A percentile compares a stretch with the other conserved stretches of the same genome.
Evolutionary conservation across 768 basidiomycete species (phyloP).

Genomic region (Coprinellus aureogranulatus): DNA sequence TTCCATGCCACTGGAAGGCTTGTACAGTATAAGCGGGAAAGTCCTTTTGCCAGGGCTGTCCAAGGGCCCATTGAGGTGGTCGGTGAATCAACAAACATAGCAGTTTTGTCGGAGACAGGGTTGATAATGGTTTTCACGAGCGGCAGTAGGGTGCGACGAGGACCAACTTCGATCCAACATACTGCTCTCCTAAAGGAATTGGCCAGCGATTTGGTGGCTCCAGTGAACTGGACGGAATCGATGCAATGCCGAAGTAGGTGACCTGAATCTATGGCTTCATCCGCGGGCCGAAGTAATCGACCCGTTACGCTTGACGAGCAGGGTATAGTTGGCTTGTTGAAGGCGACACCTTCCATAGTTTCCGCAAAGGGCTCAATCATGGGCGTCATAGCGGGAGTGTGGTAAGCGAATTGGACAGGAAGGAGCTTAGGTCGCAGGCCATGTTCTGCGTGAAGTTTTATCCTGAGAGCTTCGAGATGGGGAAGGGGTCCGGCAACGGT

Average conservation of each 20-base stretch:
- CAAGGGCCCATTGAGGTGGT: neutral
- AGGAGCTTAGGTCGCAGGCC: constrained; percentile 33
- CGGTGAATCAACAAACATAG: neutral
- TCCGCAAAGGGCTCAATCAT: constrained; percentile 47
- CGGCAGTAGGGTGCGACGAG: constrained; percentile 55
- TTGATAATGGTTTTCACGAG: constrained; percentile 44
- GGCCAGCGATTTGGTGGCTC: constrained; percentile 44
- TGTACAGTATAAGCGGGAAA: neutral
- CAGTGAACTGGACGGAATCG: constrained; percentile 45
- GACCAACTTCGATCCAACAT: constrained; percentile 66
- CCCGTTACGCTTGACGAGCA: constrained; percentile 65
- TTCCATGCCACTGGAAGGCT: neutral
- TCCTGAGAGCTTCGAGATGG: constrained; percentile 41
- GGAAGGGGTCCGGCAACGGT: constrained; percentile 57
- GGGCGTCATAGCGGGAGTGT: constrained; percentile 63
- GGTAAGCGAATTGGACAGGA: constrained; percentile 60
- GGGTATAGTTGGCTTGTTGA: constrained; percentile 52
- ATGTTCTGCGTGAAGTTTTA: constrained; percentile 38
- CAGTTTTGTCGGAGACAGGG: neutral
- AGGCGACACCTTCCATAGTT: constrained; percentile 33
- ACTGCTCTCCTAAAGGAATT: constrained; percentile 28
- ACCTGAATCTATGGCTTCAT: constrained; percentile 42
- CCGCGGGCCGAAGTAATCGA: constrained; percentile 49
- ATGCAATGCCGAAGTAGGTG: constrained; percentile 57
- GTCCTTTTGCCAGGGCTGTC: neutral